Evolutionary conservation across 331 rosid genomes (phyloP), one percentile per base, ranked within the genome.

Genomic region (Telfairia occidentalis): DNA sequence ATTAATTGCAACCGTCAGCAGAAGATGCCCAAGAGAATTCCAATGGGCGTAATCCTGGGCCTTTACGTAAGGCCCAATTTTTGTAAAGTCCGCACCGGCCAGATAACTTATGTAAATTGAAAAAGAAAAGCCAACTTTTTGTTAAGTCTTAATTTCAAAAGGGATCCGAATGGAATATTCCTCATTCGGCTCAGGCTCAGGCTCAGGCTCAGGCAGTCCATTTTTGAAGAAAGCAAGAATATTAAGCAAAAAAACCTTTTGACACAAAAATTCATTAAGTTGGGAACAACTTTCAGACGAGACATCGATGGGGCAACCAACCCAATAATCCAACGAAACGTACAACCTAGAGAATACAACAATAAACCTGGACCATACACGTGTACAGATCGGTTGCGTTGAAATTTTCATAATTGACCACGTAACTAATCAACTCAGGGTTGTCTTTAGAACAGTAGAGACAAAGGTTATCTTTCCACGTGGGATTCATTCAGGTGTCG

Each of bases 221-320:
- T 64, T 64, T 64, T 64, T 9, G 70, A 35, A 64, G 71, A 7
- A 60, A 16, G 38, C 0, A 4, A 30, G 12, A 32, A 12, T 29
- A 13, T 6, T 61, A 13, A 4, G 13, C 43, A 32, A 2, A 64
- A 35, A 19, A 35, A 32, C n/a, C 9, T n/a, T n/a, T n/a, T n/a
- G n/a, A n/a, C n/a, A n/a, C n/a, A n/a, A n/a, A n/a, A n/a, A n/a
- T n/a, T n/a, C n/a, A n/a, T n/a, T n/a, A n/a, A n/a, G n/a, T n/a
- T n/a, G n/a, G n/a, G n/a, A n/a, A 29, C 7, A 16, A 18, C 2
- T 66, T 21, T 5, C 11, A 9, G 52, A 38, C 15, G 38, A 26
- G 74, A 69, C 55, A 45, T 37, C 58, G 58, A 70, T 70, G 24
- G 38, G 75, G 45, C 71, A 37, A 34, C 75, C 75, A 70, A 45